Evolutionary conservation across 2,329 filamentous ascomycete species (phyloP).

Genomic region (Monascus ruber): DNA sequence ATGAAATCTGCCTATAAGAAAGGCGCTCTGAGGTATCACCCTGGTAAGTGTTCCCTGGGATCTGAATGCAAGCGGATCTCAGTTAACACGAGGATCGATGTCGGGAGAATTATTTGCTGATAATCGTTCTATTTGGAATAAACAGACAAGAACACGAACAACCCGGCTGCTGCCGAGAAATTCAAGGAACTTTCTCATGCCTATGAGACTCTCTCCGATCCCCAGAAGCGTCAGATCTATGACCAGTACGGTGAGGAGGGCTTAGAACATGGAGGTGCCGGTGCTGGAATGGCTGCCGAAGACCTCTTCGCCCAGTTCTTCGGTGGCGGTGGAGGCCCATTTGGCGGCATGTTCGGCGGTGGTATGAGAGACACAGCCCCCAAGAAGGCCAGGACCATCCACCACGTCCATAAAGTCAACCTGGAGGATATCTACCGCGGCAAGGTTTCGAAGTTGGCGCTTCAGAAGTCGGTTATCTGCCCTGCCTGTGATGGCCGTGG

Average conservation of each 20-base stretch:
- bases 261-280: conserved; percentile 71
- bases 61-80: conserved; percentile 6
- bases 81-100: not conserved
- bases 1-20: conserved; percentile 94
- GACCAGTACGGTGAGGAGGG: conserved; percentile 98
- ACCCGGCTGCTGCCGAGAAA: conserved; percentile 86
- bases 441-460: conserved; percentile 92
- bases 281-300: conserved; percentile 84
- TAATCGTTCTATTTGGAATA: not conserved
- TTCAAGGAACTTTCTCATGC: conserved; percentile 97
- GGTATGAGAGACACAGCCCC: conserved; percentile 73
- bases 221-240: conserved; percentile 83
- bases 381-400: conserved; percentile 86
- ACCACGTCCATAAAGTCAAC: conserved; percentile 96
- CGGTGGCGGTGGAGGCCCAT: conserved; percentile 60
- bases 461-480: conserved; percentile 97
- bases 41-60: conserved; percentile 48
- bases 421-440: conserved; percentile 97
- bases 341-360: conserved; percentile 66
- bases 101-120: not conserved
- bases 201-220: conserved; percentile 87
- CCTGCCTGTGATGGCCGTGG: conserved; percentile 85
- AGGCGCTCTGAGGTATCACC: conserved; percentile 77
- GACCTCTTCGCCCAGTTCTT: conserved; percentile 98
- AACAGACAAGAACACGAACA: conserved; percentile 89